Percentiles rank a stretch among this genome's conserved stretches.
Evolutionary conservation across 164 flowering plant species (phyloP).

Genomic region (Dillenia turbinata): DNA sequence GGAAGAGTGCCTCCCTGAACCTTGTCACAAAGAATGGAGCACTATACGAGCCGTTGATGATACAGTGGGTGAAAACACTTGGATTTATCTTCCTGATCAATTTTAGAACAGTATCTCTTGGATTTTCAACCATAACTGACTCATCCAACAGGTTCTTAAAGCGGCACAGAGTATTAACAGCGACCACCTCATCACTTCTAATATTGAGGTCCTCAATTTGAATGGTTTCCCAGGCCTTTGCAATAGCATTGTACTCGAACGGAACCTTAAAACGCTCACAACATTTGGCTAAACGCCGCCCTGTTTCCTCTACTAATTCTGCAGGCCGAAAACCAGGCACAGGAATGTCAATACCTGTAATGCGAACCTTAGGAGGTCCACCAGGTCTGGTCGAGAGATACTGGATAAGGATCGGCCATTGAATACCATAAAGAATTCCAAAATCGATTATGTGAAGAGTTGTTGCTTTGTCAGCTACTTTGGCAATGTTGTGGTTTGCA

Average conservation of each 20-base stretch:
- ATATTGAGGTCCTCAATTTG: slow-evolving; percentile 20
- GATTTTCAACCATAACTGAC: slow-evolving; percentile 21
- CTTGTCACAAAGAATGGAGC: slow-evolving; percentile 29
- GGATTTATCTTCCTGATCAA: slow-evolving; percentile 23
- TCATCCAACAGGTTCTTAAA: slow-evolving; percentile 25
- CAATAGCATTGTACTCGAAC: slow-evolving; percentile 23
- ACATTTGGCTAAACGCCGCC: slow-evolving; percentile 17
- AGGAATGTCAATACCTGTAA: slow-evolving; percentile 28
- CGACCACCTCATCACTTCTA: slow-evolving; percentile 15
- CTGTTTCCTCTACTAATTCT: slow-evolving; percentile 25
- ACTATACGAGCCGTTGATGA: slow-evolving; percentile 18
- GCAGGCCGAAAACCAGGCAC: slow-evolving; percentile 26
- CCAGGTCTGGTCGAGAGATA: slow-evolving; percentile 15
- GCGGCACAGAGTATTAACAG: slow-evolving; percentile 21
- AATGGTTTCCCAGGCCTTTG: slow-evolving; percentile 24
- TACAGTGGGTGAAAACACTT: slow-evolving; percentile 15
- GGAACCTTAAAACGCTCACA: slow-evolving; percentile 23
- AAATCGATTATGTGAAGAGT: slow-evolving; percentile 24
- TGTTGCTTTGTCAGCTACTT: slow-evolving; percentile 10
- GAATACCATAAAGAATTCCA: slow-evolving; percentile 27
- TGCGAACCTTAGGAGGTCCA: slow-evolving; percentile 25
- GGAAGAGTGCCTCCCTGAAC: slow-evolving; percentile 29
- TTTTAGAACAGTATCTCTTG: slow-evolving; percentile 20
- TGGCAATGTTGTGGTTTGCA: slow-evolving; percentile 13
- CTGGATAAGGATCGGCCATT: slow-evolving; percentile 28